phyloP scores from a whole-genome alignment of 2,329 filamentous ascomycete genomes.

The Colletotrichum liaoningense region DNA sequence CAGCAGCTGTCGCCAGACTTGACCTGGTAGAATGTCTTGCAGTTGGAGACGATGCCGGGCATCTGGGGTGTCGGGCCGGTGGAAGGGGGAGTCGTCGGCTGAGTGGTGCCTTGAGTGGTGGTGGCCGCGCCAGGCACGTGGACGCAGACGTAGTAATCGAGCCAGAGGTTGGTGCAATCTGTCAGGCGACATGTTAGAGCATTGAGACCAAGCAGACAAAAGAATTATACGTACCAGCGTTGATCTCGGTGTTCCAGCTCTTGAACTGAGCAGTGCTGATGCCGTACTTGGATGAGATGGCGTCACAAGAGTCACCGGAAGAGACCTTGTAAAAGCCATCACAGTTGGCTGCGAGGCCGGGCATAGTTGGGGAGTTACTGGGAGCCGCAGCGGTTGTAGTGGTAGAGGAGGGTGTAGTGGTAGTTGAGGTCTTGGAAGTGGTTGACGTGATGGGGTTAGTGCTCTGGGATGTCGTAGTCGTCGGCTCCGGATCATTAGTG shows the following conservation, averaged over 20 bases:
- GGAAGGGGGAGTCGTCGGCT: neutral
- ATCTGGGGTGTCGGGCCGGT: neutral
- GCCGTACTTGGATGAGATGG: slow-evolving; percentile 13
- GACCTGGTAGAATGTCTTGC: neutral
- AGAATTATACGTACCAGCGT: neutral
- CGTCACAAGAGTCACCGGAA: slow-evolving; percentile 15
- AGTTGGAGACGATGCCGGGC: neutral
- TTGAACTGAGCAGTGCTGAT: slow-evolving; percentile 44
- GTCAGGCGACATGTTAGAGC: neutral
- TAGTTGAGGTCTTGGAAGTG: neutral
- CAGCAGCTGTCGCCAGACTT: neutral
- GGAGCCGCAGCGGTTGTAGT: neutral
- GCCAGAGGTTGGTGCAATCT: slow-evolving; percentile 15
- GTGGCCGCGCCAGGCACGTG: neutral
- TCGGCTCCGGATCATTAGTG: neutral
- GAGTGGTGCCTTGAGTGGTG: neutral
- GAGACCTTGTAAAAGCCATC: slow-evolving; percentile 17
- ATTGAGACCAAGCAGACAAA: neutral
- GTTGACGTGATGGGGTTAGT: neutral
- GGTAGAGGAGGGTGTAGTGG: neutral
- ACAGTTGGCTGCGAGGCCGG: slow-evolving; percentile 8
- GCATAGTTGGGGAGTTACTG: neutral
- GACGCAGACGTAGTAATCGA: slow-evolving; percentile 20
- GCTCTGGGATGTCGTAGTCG: neutral
- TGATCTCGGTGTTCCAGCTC: slow-evolving; percentile 23